Percentiles rank a stretch among this genome's conserved stretches.
These are phyloP conservation scores for Skeletonema costatum DNA, from an alignment of 108 stramenopile genomes.

Conservation along the genomic window DNA sequence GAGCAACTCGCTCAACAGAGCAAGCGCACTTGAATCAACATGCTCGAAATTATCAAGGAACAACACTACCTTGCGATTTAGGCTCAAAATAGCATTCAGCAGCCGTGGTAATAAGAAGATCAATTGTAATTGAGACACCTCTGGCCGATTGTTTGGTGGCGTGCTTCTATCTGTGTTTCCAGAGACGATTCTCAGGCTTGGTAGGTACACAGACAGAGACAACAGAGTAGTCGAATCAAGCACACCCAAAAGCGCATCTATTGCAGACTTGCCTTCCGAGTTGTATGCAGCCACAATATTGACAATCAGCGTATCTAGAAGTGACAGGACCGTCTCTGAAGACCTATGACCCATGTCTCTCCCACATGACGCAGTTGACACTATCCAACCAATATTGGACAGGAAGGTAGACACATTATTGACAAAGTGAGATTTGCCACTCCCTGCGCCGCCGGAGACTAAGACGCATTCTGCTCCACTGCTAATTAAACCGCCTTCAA, in stretches of 20 bases:
- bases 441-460: constrained; percentile 12
- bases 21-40: background rate
- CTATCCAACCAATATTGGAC: constrained; percentile 1
- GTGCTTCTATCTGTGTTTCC: background rate
- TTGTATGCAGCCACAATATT: background rate
- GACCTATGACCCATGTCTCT: constrained; percentile 4
- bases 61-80: background rate
- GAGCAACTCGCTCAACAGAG: constrained; percentile 9
- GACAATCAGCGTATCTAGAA: background rate
- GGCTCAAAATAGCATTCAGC: background rate
- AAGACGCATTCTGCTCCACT: background rate
- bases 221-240: background rate
- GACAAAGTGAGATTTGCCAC: constrained; percentile 13
- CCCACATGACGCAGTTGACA: constrained; percentile 9
- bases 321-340: background rate
- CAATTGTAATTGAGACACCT: background rate
- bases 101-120: background rate
- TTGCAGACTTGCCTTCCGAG: too few relatives aligned
- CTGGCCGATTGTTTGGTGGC: background rate
- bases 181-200: background rate
- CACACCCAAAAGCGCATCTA: background rate
- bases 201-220: background rate
- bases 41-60: background rate
- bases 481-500: background rate
- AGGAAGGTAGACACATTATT: background rate